Evolutionary conservation across 495 filamentous ascomycete genomes (phyloP).

Genomic region (Tetracladium marchalianum): DNA sequence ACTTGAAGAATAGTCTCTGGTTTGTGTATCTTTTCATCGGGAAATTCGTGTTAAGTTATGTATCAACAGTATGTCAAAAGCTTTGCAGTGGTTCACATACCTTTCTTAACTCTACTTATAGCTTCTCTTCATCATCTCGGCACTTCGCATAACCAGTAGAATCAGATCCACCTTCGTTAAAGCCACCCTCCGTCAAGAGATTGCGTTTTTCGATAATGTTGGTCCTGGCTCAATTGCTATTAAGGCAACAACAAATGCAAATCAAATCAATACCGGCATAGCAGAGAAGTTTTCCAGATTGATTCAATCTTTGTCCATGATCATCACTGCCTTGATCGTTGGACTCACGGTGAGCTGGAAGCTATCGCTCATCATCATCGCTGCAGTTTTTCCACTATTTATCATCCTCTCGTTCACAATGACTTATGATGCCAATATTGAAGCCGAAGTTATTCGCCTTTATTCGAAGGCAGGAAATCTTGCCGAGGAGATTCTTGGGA

Average conservation of each 20-base stretch:
- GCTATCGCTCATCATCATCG: conserved; percentile 38
- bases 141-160: conserved; percentile 48
- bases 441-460: conserved; percentile 47
- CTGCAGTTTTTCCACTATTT: conserved; percentile 39
- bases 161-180: conserved; percentile 48
- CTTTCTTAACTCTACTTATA: conserved; percentile 14
- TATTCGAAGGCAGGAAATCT: conserved; percentile 44
- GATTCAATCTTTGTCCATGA: conserved; percentile 44
- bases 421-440: conserved; percentile 55
- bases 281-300: conserved; percentile 56
- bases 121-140: conserved; percentile 47
- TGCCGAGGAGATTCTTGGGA: conserved; percentile 37
- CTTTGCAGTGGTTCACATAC: too few relatives aligned
- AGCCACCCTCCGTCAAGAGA: conserved; percentile 46
- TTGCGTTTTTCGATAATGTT: conserved; percentile 46
- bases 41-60: conserved; percentile 49
- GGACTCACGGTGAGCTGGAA: conserved; percentile 39
- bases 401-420: conserved; percentile 45
- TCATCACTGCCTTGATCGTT: conserved; percentile 51
- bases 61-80: neutral
- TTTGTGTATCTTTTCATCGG: conserved; percentile 55
- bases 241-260: conserved; percentile 45
- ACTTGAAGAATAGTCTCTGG: conserved; percentile 39
- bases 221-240: conserved; percentile 50
- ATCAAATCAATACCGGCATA: conserved; percentile 48